A percentile compares a stretch with the other conserved stretches of the same genome.
Evolutionary conservation across 2,329 filamentous ascomycete genomes (phyloP).

Genomic region (Fusarium sp.): DNA sequence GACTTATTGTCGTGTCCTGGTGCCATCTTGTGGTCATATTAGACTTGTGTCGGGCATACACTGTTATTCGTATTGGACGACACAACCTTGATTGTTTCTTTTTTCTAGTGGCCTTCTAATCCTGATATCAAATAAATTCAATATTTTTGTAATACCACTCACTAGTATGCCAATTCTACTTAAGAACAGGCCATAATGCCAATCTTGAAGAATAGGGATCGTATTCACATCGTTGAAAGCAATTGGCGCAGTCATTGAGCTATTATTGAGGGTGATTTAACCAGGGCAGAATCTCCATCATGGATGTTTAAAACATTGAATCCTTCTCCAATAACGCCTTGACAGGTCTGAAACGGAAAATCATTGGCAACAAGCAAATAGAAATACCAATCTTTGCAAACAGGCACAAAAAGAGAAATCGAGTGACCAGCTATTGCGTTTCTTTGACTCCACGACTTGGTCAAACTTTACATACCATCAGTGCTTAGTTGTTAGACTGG

Average conservation of each 20-base stretch:
- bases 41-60: conserved; percentile 41
- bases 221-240: not conserved
- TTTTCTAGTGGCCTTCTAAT: conserved; percentile 73
- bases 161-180: not conserved
- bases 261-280: not conserved
- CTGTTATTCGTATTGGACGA: conserved; percentile 49
- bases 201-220: not conserved
- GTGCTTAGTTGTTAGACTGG: conserved; percentile 83
- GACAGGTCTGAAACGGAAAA: not conserved
- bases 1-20: conserved; percentile 17
- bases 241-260: not conserved
- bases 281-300: not conserved
- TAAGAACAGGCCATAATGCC: not conserved
- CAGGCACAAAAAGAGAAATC: not conserved
- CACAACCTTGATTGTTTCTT: conserved; percentile 54
- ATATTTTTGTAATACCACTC: conserved; percentile 46
- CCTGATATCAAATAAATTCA: conserved; percentile 68
- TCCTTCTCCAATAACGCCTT: not conserved
- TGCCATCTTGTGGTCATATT: conserved; percentile 37
- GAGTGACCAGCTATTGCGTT: not conserved
- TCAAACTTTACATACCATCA: not conserved
- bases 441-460: not conserved
- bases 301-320: not conserved
- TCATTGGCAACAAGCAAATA: conserved; percentile 1
- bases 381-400: conserved; percentile 16